Evolutionary conservation across 1,139 yeast genomes (phyloP), one percentile per base, ranked within the genome.

Genomic region (Zygotorulaspora mrakii): DNA sequence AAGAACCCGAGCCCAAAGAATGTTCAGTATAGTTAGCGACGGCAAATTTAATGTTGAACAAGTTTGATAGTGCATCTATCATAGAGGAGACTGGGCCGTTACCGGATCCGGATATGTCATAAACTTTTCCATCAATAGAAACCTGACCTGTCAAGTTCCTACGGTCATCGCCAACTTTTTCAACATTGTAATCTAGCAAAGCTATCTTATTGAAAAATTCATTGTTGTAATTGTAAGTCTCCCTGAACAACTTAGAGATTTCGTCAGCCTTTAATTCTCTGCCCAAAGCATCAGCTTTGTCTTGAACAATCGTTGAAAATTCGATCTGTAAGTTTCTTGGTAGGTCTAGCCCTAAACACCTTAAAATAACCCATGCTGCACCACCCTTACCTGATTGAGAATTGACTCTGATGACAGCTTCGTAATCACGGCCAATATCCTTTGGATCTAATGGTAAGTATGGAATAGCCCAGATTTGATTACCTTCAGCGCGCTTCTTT

Each of bases 321-420:
- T 85, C 87, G 35, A 89, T 84, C 69, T 91, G 98, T 62, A 91
- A 71, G 40, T 81, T 82, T 65, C 97, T 80, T 48, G 98, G 98
- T 54, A 91, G 74, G 59, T 91, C 97, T 47, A 91, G 75, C 51
- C 89, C 96, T 61, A 91, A 73, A 49, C 84, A 77, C 60, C 94
- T 79, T 57, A 88, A 75, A 58, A 91, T 83, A 51, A 91, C 84
- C 96, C 97, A 91, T 21, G 97, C 95, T 20, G 97, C 95, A 62
- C 97, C 97, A 61, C 97, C 97, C 69, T 91, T 91, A 60, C 98
- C 98, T 18, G 95, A 83, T 71, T 91, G 97, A 8, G 96, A 88
- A 71, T 91, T 91, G 66, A 91, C 97, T 66, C 98, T 79, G 60
- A 91, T 91, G 50, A 91, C 94, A 32, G 97, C 97, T 69, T 91